Evolutionary conservation across 2,329 filamentous ascomycete genomes (phyloP).

Genomic region (Drechmeria coniospora): DNA sequence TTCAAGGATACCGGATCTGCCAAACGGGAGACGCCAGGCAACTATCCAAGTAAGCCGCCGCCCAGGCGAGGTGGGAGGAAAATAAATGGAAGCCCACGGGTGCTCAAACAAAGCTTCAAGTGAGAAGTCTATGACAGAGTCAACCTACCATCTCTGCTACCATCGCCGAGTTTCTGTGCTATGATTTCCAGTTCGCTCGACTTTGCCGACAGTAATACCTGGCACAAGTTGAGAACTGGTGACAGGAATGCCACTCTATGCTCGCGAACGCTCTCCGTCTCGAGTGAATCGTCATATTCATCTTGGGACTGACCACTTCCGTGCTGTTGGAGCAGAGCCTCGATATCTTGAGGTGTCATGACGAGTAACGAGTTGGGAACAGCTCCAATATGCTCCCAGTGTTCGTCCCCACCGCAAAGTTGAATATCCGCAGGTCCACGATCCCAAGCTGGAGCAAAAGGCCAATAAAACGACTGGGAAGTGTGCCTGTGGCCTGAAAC

Average conservation of each 20-base stretch:
- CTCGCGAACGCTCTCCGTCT: conserved; percentile 9
- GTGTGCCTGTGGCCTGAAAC: no score
- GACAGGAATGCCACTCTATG: conserved; percentile 17
- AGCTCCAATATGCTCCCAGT: no score
- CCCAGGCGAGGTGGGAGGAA: no score
- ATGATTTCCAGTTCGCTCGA: conserved; percentile 27
- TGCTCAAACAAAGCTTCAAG: no score
- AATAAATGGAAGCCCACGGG: no score
- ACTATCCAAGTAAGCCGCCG: no score
- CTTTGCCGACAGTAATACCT: conserved; percentile 23
- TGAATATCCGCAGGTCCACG: no score
- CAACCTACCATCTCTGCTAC: conserved; percentile 39
- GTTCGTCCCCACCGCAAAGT: no score
- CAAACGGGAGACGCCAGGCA: conserved; percentile 40
- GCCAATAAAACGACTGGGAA: no score
- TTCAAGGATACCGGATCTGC: conserved; percentile 40
- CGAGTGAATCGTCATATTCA: conserved; percentile 12
- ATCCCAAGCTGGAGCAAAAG: no score
- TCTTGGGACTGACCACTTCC: conserved; percentile 13
- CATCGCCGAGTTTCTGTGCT: conserved; percentile 37
- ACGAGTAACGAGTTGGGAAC: conserved; percentile 1
- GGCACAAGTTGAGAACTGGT: conserved; percentile 22
- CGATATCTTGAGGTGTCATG: conserved; percentile 23
- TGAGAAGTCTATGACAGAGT: no score
- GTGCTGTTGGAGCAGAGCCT: conserved; percentile 18